phyloP scores from a whole-genome alignment of 345 rosid genomes.

The Psidium friedrichsthalianum region DNA sequence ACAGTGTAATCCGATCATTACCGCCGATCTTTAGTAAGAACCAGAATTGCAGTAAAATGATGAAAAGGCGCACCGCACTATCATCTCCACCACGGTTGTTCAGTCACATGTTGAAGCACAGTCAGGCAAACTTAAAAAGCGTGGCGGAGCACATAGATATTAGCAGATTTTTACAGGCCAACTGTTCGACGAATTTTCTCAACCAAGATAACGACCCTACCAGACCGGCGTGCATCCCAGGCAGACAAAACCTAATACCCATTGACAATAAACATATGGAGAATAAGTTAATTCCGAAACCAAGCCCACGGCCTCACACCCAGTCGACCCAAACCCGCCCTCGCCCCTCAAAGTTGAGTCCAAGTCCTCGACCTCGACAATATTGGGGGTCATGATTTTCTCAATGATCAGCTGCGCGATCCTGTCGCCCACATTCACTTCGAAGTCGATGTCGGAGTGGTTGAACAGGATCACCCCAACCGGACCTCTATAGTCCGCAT shows the following conservation, averaged over 20 bases:
- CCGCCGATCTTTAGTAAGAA: no score
- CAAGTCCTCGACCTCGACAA: slow-evolving; percentile 57
- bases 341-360: slow-evolving; percentile 62
- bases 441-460: slow-evolving; percentile 50
- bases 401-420: slow-evolving; percentile 66
- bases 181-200: background rate
- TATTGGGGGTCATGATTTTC: slow-evolving; percentile 56
- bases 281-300: background rate
- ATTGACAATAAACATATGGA: background rate
- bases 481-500: slow-evolving; percentile 76
- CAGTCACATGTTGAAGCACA: background rate
- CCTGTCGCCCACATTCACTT: slow-evolving; percentile 54
- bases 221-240: background rate
- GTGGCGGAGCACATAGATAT: background rate
- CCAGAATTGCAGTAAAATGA: background rate
- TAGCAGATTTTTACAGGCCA: background rate
- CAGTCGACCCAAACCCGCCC: slow-evolving; percentile 87
- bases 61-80: background rate
- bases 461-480: slow-evolving; percentile 69
- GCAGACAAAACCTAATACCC: background rate
- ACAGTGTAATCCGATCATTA: no score
- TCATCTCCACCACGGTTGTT: background rate
- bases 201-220: background rate
- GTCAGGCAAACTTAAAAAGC: background rate
- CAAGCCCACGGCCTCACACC: slow-evolving; percentile 7